These are phyloP conservation scores for Xylogone sp. DNA, from an alignment of 2,329 filamentous ascomycete genomes.

Conservation along the genomic window DNA sequence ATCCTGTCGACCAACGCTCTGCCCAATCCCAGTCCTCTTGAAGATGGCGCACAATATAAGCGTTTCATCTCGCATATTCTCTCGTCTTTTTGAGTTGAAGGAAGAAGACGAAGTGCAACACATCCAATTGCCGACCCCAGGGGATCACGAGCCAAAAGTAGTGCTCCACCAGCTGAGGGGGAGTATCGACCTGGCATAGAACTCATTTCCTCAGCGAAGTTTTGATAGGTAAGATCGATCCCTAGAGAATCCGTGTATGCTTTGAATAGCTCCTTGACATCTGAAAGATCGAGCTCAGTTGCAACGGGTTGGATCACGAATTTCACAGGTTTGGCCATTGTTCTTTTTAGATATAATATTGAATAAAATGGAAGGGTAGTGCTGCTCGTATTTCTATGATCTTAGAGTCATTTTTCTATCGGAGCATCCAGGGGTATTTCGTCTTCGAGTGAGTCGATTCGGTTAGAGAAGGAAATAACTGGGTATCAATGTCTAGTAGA, in stretches of 20 bases:
- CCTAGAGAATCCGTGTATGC: constrained; percentile 40
- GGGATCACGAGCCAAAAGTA: constrained; percentile 35
- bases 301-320: constrained; percentile 32
- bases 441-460: too few species aligned
- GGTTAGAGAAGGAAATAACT: too few species aligned
- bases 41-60: constrained; percentile 45
- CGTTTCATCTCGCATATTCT: constrained; percentile 49
- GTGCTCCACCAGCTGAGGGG: constrained; percentile 39
- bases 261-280: constrained; percentile 38
- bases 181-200: constrained; percentile 52
- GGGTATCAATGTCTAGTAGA: too few species aligned
- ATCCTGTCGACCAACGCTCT: constrained; percentile 40
- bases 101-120: constrained; percentile 43
- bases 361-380: too few species aligned
- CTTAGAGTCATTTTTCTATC: too few species aligned
- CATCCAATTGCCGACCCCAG: constrained; percentile 39
- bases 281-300: constrained; percentile 36
- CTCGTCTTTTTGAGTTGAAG: constrained; percentile 2
- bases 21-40: constrained; percentile 46
- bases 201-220: constrained; percentile 48
- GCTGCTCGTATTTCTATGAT: too few species aligned
- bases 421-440: too few species aligned
- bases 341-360: too few species aligned
- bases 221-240: constrained; percentile 54
- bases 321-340: not conserved